Evolutionary conservation across 495 filamentous ascomycete species (phyloP).

Genomic region (Hypoxylon trugodes): DNA sequence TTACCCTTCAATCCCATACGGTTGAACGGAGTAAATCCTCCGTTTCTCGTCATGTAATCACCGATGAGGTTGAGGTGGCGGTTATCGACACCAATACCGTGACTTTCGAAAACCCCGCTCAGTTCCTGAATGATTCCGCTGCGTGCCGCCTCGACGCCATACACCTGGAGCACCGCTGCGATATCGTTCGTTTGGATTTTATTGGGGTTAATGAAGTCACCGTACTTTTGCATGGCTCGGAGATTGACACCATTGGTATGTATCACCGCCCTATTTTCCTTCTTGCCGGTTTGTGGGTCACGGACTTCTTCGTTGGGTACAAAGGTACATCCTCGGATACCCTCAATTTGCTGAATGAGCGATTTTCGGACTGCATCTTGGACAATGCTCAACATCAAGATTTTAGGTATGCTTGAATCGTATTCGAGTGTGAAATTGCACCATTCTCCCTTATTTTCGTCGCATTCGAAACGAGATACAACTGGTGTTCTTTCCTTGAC

Average conservation of each 20-base stretch:
- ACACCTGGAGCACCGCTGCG: constrained; percentile 78
- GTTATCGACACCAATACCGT: constrained; percentile 93
- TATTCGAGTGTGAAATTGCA: constrained; percentile 88
- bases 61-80: constrained; percentile 95
- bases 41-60: constrained; percentile 93
- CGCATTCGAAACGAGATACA: constrained; percentile 80
- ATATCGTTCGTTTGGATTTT: constrained; percentile 92
- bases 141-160: constrained; percentile 93
- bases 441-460: constrained; percentile 74
- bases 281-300: constrained; percentile 56
- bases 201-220: constrained; percentile 86
- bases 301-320: constrained; percentile 69
- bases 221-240: constrained; percentile 85
- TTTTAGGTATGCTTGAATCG: constrained; percentile 79
- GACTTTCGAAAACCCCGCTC: constrained; percentile 82
- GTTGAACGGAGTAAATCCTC: constrained; percentile 89
- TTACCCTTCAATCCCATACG: constrained; percentile 84
- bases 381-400: constrained; percentile 90
- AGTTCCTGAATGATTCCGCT: constrained; percentile 88
- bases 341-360: constrained; percentile 85
- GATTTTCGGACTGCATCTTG: constrained; percentile 77
- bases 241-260: constrained; percentile 89
- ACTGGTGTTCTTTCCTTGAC: constrained; percentile 70
- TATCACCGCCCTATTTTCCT: constrained; percentile 64
- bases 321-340: constrained; percentile 74